These are phyloP conservation scores for Wickerhamiella slavikovae DNA, from an alignment of 805 yeast species.

Conservation along the genomic window DNA sequence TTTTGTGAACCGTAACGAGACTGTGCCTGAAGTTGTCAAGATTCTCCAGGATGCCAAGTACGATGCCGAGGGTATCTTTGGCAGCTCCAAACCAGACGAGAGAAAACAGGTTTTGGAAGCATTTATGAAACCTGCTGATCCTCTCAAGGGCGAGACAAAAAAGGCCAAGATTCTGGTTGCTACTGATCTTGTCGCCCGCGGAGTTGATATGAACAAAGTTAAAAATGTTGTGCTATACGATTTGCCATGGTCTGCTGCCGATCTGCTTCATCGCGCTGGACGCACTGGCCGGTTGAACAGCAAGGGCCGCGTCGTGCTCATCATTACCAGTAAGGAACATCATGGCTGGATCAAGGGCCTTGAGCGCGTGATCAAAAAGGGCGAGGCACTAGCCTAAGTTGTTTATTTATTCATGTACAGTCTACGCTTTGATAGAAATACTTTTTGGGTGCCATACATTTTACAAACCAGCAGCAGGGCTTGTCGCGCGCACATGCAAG, in stretches of 20 bases:
- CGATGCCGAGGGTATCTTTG: conserved; percentile 45
- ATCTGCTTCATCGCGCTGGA: conserved; percentile 78
- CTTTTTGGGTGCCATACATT: no score
- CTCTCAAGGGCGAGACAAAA: conserved; percentile 5
- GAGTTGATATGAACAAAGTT: conserved; percentile 65
- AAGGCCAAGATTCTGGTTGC: conserved; percentile 41
- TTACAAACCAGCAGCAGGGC: no score
- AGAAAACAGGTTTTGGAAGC: conserved; percentile 34
- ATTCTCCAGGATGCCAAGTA: conserved; percentile 33
- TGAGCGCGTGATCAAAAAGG: conserved; percentile 41
- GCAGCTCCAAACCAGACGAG: conserved; percentile 41
- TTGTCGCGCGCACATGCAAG: no score
- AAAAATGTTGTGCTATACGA: conserved; percentile 70
- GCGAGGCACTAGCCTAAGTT: conserved; percentile 11
- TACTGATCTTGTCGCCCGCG: conserved; percentile 79
- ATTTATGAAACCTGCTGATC: conserved; percentile 42
- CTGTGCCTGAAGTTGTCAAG: conserved; percentile 37
- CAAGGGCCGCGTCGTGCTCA: conserved; percentile 68
- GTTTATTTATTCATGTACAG: no score
- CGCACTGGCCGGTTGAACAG: conserved; percentile 87
- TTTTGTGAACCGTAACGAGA: conserved; percentile 59
- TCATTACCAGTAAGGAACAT: conserved; percentile 44
- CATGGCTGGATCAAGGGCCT: conserved; percentile 69
- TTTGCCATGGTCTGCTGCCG: conserved; percentile 68
- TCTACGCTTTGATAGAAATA: no score